These are phyloP conservation scores for Salix caprea DNA, from an alignment of 345 rosid species.

Conservation along the genomic window DNA sequence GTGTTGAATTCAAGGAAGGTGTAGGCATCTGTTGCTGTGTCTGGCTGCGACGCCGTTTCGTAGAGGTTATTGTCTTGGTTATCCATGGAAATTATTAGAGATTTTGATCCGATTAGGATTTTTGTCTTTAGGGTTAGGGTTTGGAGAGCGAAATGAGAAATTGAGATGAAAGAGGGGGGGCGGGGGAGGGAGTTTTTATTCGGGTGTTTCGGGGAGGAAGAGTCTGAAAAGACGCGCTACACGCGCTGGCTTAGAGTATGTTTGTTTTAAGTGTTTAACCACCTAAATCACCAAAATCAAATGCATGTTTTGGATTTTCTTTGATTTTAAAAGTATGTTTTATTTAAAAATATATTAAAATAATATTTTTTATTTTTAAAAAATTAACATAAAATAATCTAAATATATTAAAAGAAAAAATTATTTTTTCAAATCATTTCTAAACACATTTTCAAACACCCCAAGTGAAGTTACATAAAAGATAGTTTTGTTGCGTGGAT, in stretches of 20 bases:
- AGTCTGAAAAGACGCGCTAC: background rate
- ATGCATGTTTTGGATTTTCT: too few species aligned
- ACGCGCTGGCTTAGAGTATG: background rate
- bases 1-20: slow-evolving; percentile 93
- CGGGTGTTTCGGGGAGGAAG: background rate
- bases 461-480: too few species aligned
- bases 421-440: too few species aligned
- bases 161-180: background rate
- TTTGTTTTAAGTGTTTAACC: too few species aligned
- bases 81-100: slow-evolving; percentile 43
- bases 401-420: too few species aligned
- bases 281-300: too few species aligned
- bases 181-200: background rate
- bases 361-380: too few species aligned
- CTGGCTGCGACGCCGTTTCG: slow-evolving; percentile 97
- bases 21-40: slow-evolving; percentile 76
- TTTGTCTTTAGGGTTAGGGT: slow-evolving; percentile 19
- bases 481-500: too few species aligned
- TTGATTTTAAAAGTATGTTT: too few species aligned
- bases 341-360: too few species aligned
- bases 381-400: too few species aligned
- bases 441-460: too few species aligned
- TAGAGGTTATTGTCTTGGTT: slow-evolving; percentile 63
- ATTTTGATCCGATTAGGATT: background rate
- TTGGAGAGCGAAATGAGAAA: slow-evolving; percentile 6